Percentiles rank a stretch among this genome's conserved stretches.
Evolutionary conservation across 2,329 filamentous ascomycete species (phyloP).

Genomic region (Colletotrichum sp.): DNA sequence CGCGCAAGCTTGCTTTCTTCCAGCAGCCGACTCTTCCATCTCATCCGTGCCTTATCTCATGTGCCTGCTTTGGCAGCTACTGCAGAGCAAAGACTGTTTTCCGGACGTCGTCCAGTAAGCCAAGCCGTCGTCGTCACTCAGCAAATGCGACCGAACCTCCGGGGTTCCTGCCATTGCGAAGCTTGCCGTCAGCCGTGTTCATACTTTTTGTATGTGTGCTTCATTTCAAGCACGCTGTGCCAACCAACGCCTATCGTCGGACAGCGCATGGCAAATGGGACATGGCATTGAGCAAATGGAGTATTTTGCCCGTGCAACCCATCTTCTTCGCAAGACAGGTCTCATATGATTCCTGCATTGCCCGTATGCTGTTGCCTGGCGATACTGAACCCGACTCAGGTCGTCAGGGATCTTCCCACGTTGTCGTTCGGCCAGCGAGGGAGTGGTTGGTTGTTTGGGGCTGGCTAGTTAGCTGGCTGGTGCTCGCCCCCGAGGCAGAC

Average conservation of each 20-base stretch:
- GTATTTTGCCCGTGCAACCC: neutral
- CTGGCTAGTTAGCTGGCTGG: neutral
- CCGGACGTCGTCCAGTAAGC: neutral
- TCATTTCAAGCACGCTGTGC: neutral
- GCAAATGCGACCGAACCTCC: neutral
- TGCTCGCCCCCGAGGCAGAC: neutral
- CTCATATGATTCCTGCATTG: slow-evolving; percentile 14
- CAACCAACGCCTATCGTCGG: neutral
- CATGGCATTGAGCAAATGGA: neutral
- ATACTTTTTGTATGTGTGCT: neutral
- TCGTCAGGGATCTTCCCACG: slow-evolving; percentile 1
- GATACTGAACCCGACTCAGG: neutral
- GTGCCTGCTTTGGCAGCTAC: neutral
- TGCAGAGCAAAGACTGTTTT: neutral
- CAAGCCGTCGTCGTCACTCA: neutral
- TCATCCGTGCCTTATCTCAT: neutral
- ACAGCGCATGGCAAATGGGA: neutral
- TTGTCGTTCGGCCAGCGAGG: neutral
- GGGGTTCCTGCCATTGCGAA: neutral
- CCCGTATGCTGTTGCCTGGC: slow-evolving; percentile 10
- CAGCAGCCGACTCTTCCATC: neutral
- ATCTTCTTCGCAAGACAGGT: neutral
- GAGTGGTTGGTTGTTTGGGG: neutral
- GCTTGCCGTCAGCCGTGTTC: neutral
- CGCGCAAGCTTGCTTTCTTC: slow-evolving; percentile 12